Evolutionary conservation across 306 rosid genomes (phyloP).

Genomic region (Amphicarpaea edgeworthii): DNA sequence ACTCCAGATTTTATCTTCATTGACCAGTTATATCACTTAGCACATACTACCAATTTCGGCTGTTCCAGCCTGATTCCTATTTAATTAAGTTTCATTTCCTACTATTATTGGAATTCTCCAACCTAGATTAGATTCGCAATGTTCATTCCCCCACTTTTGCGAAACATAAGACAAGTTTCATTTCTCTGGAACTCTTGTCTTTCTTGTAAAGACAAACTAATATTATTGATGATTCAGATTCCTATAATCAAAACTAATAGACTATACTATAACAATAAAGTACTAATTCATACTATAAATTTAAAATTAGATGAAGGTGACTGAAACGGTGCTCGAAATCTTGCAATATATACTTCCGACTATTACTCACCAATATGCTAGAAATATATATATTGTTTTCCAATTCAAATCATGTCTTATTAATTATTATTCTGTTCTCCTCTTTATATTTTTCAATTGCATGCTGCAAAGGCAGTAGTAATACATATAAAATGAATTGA

Average conservation of each 20-base stretch:
- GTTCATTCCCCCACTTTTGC: conserved; percentile 3
- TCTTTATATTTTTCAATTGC: neutral
- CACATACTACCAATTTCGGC: conserved; percentile 28
- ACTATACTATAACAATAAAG: neutral
- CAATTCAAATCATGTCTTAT: neutral
- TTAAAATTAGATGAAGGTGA: conserved; percentile 30
- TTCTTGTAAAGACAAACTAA: conserved; percentile 21
- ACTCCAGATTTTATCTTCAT: conserved; percentile 16
- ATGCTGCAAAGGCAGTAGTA: conserved; percentile 30
- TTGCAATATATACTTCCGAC: neutral
- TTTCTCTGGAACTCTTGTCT: conserved; percentile 24
- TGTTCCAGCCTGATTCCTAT: conserved; percentile 17
- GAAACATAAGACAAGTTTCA: conserved; percentile 7
- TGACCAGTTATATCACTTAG: conserved; percentile 31
- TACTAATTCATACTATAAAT: neutral
- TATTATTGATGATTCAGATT: conserved; percentile 23
- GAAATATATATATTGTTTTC: neutral
- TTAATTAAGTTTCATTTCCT: conserved; percentile 25
- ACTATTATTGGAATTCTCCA: conserved; percentile 6
- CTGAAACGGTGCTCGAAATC: conserved; percentile 9
- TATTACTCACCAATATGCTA: neutral
- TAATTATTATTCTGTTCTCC: neutral
- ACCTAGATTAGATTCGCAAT: neutral
- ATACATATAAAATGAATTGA: conserved; percentile 18
- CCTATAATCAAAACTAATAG: neutral